Conservation (phyloP, 139 green algal genomes). For the Chlamydomonas sp. region DNA sequence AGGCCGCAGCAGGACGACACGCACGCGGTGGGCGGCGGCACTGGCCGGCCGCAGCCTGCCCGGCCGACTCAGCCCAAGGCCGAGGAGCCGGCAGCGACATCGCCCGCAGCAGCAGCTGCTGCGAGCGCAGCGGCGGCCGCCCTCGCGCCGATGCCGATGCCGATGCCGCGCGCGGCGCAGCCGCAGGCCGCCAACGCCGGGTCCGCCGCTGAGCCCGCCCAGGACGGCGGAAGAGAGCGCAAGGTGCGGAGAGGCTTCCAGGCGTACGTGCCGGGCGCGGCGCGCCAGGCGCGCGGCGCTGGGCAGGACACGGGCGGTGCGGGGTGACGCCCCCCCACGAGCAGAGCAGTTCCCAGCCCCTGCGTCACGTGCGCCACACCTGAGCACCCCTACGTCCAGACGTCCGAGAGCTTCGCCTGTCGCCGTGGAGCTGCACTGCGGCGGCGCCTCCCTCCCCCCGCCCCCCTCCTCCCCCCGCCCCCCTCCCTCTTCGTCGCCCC, state of each 20-base stretch:
- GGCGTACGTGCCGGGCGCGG: background rate
- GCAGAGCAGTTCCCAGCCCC: too few species aligned
- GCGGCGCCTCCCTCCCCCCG: background rate
- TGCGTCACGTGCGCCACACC: too few species aligned
- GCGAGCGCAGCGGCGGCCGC: background rate
- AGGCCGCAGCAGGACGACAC: too few species aligned
- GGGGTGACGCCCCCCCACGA: too few species aligned
- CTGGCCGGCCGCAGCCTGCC: too few species aligned
- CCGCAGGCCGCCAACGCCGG: background rate
- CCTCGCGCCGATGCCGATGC: background rate
- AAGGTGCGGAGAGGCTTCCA: conserved; percentile 8
- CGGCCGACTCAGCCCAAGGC: background rate
- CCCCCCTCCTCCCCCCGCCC: background rate
- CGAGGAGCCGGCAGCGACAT: background rate
- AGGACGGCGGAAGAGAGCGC: background rate
- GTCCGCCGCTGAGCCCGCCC: background rate
- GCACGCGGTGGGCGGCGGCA: too few species aligned
- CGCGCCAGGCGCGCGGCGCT: background rate
- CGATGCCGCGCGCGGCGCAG: background rate
- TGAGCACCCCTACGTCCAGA: too few species aligned
- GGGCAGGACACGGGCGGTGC: too few species aligned
- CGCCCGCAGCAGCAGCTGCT: background rate
- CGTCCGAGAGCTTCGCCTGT: too few species aligned
- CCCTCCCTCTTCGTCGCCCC: background rate
- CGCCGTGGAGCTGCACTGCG: too few species aligned